Evolutionary conservation across 192 early-diverging fungal species (phyloP), one percentile per base, ranked within the genome.

Genomic region (Gigaspora rosea): DNA sequence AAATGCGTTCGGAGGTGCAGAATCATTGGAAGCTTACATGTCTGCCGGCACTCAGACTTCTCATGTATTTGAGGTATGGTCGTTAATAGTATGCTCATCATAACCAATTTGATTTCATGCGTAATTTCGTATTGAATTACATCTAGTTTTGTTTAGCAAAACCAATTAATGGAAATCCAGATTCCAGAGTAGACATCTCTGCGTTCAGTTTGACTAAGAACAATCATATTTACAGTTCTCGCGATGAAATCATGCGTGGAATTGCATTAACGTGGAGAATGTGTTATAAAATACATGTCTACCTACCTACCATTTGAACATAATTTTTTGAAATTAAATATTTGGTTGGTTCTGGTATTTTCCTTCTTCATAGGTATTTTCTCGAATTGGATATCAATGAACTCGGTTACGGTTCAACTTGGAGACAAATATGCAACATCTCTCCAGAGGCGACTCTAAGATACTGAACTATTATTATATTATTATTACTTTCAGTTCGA

Each of bases 1-100:
- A 68, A 98, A 99, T 75, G 87, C 91, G 3, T 94, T 95, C 83
- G 97, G 97, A 22, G 93, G 90, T 27, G 97, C 90, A 33, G 97
- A 99, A 82, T 85, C 88, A 20, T 73, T 96, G 8, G 89, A 91
- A 72, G 88, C 90, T 0, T 91, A 87, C n/a, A 91, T 91, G 50
- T 85, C 92, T 20, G 91, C 94, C 61, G 95, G 96, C 32, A 93
- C 85, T 59, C 84, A 91, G 74, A 93, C 90, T 9, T 85, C 84
- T 41, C 80, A 83, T 11, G 82, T 85, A 22, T 81, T 87, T 64
- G 83, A 87, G 84, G 87, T 88, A 41, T 48, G 16, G 8, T 16
- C 4, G 47, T 75, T 50, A 67, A 51, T 51, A 62, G n/a, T 32
- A 67, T 65, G 0, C 22, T 22, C 41, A 9, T 77, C 18, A 35